Base-by-base conservation (phyloP, 2,329 filamentous ascomycete genomes). In the Claviceps pazoutovae region DNA sequence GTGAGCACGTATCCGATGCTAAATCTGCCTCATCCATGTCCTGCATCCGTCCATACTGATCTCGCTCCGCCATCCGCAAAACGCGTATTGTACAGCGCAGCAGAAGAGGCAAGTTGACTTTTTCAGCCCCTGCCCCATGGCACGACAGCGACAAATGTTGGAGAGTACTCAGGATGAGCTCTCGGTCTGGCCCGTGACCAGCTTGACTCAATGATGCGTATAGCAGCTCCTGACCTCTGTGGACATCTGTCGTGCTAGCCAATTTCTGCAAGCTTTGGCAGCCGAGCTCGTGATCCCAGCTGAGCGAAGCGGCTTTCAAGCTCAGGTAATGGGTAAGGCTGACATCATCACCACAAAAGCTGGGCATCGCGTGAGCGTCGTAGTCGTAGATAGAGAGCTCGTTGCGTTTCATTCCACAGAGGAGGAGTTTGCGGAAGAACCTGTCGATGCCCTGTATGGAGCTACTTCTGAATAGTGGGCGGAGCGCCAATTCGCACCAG, bases 191-290 rank as follows among this genome's bases (percentile, higher is more conserved):
- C 1, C 71, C 70, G 55, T 80, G 72, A 48, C 89, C 82, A 2
- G 88, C 84, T 63, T 94, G 88, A 30, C 88, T 69, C 21, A 88
- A 79, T 59, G 89, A 95, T 1, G 88, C 86, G 56, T 90, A 88
- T 1, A 96, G 71, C 44, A 88, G 78, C 14, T 80, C 79, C 19
- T 73, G 70, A 2, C 56, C 58, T 34, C 59, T 45, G 52, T 37
- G 82, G 76, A 38, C 21, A 75, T 73, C 1, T 70, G 63, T 0
- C 73, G 71, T 6, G 70, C 63, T 71, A 71, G 51, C 74, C 75
- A 26, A 68, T 2, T 68, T 64, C 26, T 79, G 70, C 2, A 95
- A 74, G 60, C 83, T 87, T 46, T 80, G 73, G 19, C 71, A 65
- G n/a, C 83, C 83, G 62, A 75, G 61, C 1, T 79, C 74, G 39